These are phyloP conservation scores for Balansia obtecta DNA, from an alignment of 2,329 filamentous ascomycete species.

Conservation along the genomic window DNA sequence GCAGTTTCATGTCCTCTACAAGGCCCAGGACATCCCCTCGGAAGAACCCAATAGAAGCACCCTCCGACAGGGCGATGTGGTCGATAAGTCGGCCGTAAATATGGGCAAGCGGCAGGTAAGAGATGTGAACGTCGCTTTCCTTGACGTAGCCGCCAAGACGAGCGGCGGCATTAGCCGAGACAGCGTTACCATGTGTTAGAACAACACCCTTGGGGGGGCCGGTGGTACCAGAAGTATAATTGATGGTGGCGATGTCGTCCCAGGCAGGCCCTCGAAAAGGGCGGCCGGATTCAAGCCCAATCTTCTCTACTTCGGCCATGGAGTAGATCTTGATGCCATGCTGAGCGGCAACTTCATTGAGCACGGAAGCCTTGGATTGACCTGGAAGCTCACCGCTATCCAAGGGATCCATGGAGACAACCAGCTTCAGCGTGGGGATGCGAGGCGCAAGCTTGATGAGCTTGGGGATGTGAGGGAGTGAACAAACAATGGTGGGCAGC, in stretches of 20 bases:
- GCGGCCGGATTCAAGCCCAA: constrained; percentile 60
- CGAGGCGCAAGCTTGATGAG: constrained; percentile 70
- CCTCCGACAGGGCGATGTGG: constrained; percentile 58
- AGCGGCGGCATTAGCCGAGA: constrained; percentile 55
- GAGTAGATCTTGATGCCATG: constrained; percentile 69
- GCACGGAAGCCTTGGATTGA: constrained; percentile 64
- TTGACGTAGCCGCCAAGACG: constrained; percentile 41
- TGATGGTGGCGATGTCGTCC: constrained; percentile 76
- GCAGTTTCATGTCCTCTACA: constrained; percentile 79
- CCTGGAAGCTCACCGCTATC: constrained; percentile 66
- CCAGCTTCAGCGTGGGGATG: constrained; percentile 71
- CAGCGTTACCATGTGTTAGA: constrained; percentile 68
- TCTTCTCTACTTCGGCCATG: constrained; percentile 66
- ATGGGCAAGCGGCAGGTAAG: constrained; percentile 87
- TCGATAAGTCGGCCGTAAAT: constrained; percentile 85
- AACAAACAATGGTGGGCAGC: constrained; percentile 63
- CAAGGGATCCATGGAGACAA: constrained; percentile 75
- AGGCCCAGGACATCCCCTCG: constrained; percentile 79
- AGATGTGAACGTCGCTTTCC: constrained; percentile 53
- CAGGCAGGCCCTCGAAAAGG: constrained; percentile 59
- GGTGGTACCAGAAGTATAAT: constrained; percentile 81
- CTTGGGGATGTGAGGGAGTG: constrained; percentile 67
- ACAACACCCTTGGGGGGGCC: constrained; percentile 74
- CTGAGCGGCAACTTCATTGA: constrained; percentile 62
- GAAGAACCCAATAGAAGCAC: constrained; percentile 78